Percentiles rank a stretch among this genome's conserved stretches.
These are phyloP conservation scores for Apiotrichum mycotoxinovorans DNA, from an alignment of 1,284 basidiomycete species.

Conservation along the genomic window DNA sequence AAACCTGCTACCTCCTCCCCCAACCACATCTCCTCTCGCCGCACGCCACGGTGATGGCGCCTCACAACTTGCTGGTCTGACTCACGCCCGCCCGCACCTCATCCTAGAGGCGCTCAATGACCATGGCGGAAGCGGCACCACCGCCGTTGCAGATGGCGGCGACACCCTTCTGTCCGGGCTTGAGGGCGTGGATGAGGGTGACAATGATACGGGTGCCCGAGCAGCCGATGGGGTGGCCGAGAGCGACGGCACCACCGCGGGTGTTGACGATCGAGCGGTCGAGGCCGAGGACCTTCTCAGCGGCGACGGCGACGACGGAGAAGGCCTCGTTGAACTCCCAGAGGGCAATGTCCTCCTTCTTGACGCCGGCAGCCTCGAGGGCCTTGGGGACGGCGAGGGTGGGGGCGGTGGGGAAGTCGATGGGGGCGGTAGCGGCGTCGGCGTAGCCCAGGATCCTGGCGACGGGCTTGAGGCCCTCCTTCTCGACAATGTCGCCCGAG, in stretches of 20 bases:
- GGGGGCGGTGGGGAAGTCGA: constrained; percentile 96
- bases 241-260: constrained; percentile 88
- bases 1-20: background rate
- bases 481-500: constrained; percentile 82
- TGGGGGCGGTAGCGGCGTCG: constrained; percentile 92
- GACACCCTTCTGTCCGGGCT: constrained; percentile 93
- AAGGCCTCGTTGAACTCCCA: constrained; percentile 99
- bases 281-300: constrained; percentile 81
- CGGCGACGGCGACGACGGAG: constrained; percentile 86
- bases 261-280: constrained; percentile 87
- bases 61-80: constrained; percentile 1
- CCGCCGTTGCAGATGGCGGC: constrained; percentile 98
- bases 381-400: constrained; percentile 87
- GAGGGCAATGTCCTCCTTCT: constrained; percentile 76
- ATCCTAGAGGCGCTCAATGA: constrained; percentile 73
- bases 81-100: constrained; percentile 5
- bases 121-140: constrained; percentile 84
- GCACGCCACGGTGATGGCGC: no score
- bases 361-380: constrained; percentile 79
- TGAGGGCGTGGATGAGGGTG: constrained; percentile 84
- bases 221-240: constrained; percentile 91
- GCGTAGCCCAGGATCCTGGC: constrained; percentile 91
- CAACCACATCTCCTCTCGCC: no score
- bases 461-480: constrained; percentile 81
- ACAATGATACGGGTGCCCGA: constrained; percentile 95